phyloP scores from a whole-genome alignment of 768 basidiomycete species.

The Pleurotus eryngii region DNA sequence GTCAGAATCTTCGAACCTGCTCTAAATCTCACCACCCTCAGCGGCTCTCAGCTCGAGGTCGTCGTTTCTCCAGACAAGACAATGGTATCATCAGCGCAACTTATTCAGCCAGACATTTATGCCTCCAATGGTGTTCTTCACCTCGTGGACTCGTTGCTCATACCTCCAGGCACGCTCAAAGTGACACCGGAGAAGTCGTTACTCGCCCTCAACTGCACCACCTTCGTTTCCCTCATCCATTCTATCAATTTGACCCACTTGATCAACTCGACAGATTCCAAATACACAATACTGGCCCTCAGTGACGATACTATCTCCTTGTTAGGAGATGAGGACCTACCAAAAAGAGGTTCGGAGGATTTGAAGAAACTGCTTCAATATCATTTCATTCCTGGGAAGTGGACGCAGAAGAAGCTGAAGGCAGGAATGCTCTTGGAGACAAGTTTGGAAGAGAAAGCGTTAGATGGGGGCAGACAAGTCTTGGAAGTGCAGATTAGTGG shows the following conservation, averaged over 20 bases:
- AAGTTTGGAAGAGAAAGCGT: constrained; percentile 66
- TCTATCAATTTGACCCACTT: constrained; percentile 71
- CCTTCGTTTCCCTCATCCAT: constrained; percentile 85
- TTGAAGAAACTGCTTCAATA: constrained; percentile 76
- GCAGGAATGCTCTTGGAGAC: constrained; percentile 80
- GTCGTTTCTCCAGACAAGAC: constrained; percentile 50
- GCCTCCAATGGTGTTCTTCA: constrained; percentile 96
- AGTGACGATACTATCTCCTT: constrained; percentile 77
- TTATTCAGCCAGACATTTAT: constrained; percentile 81
- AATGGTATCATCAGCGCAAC: constrained; percentile 51
- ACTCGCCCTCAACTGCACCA: constrained; percentile 85
- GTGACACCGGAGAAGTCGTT: constrained; percentile 95
- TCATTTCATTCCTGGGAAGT: constrained; percentile 86
- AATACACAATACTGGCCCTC: constrained; percentile 90
- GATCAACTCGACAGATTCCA: constrained; percentile 63
- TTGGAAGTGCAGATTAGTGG: constrained; percentile 61
- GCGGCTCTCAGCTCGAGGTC: constrained; percentile 65
- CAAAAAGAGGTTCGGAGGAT: constrained; percentile 62
- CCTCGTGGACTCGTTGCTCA: constrained; percentile 76
- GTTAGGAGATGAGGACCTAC: constrained; percentile 52
- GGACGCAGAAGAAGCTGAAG: constrained; percentile 65
- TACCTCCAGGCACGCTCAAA: constrained; percentile 71
- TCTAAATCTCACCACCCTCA: constrained; percentile 58
- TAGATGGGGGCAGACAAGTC: constrained; percentile 70
- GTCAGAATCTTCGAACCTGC: constrained; percentile 54